Base-by-base conservation (phyloP, 2,329 filamentous ascomycete species). In the Cercospora sesami region DNA sequence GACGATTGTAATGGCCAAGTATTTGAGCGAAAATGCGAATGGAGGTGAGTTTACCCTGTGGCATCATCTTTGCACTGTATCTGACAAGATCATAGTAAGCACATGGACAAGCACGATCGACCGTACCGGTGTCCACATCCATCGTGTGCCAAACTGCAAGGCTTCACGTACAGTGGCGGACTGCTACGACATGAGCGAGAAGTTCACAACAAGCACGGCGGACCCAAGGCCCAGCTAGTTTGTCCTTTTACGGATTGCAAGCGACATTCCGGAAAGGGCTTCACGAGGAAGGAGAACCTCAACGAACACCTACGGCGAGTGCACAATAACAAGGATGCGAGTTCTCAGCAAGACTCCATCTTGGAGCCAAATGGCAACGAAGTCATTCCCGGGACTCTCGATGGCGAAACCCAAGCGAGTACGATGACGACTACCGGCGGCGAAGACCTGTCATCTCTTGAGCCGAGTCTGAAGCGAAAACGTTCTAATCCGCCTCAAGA, bases 41-140 rank as follows among this genome's bases (percentile, higher is more conserved):
- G 92, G 92, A 96, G 91, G 93, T 95, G 83, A 87, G 91, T 86
- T 14, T 21, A 48, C 36, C 18, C 28, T 10, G 26, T 63, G 16
- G 30, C n/a, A 18, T 42, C 21, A 23, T 57, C 30, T 33, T 53
- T n/a, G 21, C 14, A 18, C 30, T 62, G 65, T 71, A 63, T 51
- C 72, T 76, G 66, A 76, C 71, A 8, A 64, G 57, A 65, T 68
- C 63, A 69, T 72, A 96, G 93, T 78, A 97, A 98, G 82, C 94
- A 98, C 79, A 97, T 97, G 94, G 94, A 98, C 81, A 97, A 97
- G 79, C 94, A 98, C 78, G 93, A 97, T 74, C 87, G 94, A 12
- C 94, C 94, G 1, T 98, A 97, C 78, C 91, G 93, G 75, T 98
- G 94, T 79, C 85, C 83, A 23, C 89, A 90, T 53, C 85, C 87